These are phyloP conservation scores for Neurospora sp. DNA, from an alignment of 495 filamentous ascomycete genomes.

Conservation along the genomic window DNA sequence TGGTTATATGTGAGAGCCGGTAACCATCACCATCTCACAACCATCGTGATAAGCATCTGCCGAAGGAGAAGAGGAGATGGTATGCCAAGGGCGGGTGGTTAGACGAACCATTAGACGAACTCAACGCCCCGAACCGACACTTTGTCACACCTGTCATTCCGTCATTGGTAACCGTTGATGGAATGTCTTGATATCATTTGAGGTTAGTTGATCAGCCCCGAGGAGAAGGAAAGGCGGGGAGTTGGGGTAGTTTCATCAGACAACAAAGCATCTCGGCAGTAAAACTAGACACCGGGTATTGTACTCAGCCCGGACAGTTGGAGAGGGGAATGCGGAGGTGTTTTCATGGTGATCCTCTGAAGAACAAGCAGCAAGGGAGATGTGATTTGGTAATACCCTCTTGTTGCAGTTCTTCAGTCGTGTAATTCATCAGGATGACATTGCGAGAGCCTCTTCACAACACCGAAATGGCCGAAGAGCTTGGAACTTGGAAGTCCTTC, in stretches of 20 bases:
- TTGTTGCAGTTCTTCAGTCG: not conserved
- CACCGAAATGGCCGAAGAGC: not conserved
- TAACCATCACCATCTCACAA: not conserved
- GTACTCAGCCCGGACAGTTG: not conserved
- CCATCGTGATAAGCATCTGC: not conserved
- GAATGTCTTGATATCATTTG: not conserved
- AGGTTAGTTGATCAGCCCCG: not conserved
- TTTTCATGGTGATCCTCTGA: not conserved
- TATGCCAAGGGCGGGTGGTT: not conserved
- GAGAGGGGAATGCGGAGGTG: not conserved
- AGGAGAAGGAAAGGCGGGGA: not conserved
- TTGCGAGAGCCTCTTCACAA: not conserved
- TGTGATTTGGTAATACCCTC: not conserved
- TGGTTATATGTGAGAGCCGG: not conserved
- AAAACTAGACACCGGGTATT: not conserved
- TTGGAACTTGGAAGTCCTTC: not conserved
- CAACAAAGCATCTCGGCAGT: not conserved
- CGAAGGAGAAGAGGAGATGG: not conserved
- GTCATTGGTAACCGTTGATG: not conserved
- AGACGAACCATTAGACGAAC: not conserved
- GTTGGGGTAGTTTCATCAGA: not conserved
- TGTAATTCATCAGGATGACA: not conserved
- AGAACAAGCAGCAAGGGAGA: not conserved
- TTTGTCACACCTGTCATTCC: not conserved
- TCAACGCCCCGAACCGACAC: not conserved